A percentile compares a stretch with the other conserved stretches of the same genome.
Conservation (phyloP, 129 eudicot species). For the Saposhnikovia divaricata region DNA sequence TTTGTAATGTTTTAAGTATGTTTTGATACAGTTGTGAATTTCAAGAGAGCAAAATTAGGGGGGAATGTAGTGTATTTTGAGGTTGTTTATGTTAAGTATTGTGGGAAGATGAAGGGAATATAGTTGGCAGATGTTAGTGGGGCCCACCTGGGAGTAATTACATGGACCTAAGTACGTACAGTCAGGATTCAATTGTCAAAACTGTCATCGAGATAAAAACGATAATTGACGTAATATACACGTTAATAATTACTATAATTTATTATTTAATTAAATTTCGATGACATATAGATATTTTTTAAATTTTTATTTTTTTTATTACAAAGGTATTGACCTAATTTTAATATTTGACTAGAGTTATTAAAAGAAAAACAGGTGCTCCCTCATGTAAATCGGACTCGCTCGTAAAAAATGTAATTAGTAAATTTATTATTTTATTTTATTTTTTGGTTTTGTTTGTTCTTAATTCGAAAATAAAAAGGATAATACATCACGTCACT, state of each 20-base stretch:
- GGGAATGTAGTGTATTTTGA: background rate
- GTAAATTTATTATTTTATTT: too few relatives aligned
- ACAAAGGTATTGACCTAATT: too few relatives aligned
- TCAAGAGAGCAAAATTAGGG: background rate
- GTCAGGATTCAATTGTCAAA: background rate
- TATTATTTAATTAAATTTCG: too few relatives aligned
- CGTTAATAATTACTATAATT: too few relatives aligned
- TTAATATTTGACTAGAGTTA: too few relatives aligned
- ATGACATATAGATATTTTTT: too few relatives aligned
- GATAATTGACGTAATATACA: too few relatives aligned
- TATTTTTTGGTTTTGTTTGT: background rate
- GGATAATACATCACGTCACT: background rate
- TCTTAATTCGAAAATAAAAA: background rate
- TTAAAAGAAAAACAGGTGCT: too few relatives aligned
- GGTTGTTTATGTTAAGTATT: background rate
- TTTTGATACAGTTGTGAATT: background rate
- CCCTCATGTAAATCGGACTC: too few relatives aligned
- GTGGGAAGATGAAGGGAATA: conserved; percentile 10
- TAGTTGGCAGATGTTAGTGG: conserved; percentile 48
- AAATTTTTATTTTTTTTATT: too few relatives aligned
- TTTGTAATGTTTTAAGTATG: background rate
- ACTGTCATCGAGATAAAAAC: too few relatives aligned
- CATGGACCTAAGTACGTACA: background rate
- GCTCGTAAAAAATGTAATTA: too few relatives aligned
- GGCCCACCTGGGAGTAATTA: conserved; percentile 15